Conservation (phyloP, 805 yeast genomes). For the Yamadazyma scolyti region DNA sequence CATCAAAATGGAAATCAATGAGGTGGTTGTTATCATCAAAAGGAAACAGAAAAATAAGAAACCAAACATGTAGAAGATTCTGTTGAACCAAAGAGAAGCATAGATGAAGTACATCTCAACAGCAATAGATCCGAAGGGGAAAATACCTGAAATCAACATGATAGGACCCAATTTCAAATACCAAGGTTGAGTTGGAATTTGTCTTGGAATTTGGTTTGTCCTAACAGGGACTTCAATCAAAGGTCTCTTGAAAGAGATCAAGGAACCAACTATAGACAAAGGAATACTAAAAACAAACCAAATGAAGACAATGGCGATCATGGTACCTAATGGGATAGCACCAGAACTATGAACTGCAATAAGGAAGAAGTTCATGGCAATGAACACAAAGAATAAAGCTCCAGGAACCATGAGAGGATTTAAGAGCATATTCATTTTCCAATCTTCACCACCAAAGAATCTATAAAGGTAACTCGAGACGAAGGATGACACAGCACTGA, state of each 20-base stretch:
- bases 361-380: slow-evolving; percentile 77
- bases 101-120: slow-evolving; percentile 93
- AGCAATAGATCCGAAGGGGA: slow-evolving; percentile 93
- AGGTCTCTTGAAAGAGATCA: slow-evolving; percentile 65
- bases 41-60: slow-evolving; percentile 84
- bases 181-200: slow-evolving; percentile 89
- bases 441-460: slow-evolving; percentile 85
- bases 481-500: slow-evolving; percentile 81
- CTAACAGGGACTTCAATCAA: slow-evolving; percentile 70
- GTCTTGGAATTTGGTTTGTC: slow-evolving; percentile 94
- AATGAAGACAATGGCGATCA: slow-evolving; percentile 71
- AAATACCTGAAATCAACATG: slow-evolving; percentile 75
- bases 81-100: slow-evolving; percentile 89
- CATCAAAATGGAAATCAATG: slow-evolving; percentile 74
- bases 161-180: slow-evolving; percentile 67
- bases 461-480: slow-evolving; percentile 84
- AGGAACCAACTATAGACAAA: slow-evolving; percentile 76
- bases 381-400: slow-evolving; percentile 54
- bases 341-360: slow-evolving; percentile 81
- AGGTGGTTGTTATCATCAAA: slow-evolving; percentile 78
- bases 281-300: slow-evolving; percentile 91
- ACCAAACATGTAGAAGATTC: slow-evolving; percentile 96
- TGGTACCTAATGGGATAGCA: slow-evolving; percentile 89
- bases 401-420: slow-evolving; percentile 91
- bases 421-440: slow-evolving; percentile 81